Evolutionary conservation across 2,329 filamentous ascomycete genomes (phyloP), one percentile per base, ranked within the genome.

Genomic region (Colletotrichum sp.): DNA sequence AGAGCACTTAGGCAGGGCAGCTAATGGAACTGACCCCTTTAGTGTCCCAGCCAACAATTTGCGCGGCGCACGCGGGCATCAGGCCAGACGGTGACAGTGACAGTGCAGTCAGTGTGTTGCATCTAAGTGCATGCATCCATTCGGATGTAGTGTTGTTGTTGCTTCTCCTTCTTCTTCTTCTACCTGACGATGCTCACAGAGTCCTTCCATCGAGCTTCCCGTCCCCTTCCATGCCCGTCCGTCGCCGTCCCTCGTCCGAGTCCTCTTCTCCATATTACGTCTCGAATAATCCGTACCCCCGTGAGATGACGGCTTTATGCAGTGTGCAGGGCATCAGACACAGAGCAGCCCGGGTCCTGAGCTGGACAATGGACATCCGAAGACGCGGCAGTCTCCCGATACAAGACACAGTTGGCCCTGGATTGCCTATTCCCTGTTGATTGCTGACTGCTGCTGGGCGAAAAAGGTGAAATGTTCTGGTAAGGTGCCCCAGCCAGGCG

Each of bases 31-130:
- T 76, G 70, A 60, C 70, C 70, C 64, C 70, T 68, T 52, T 76
- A 69, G 74, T 39, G 74, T 36, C 74, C 59, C 71, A 76, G 70
- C 74, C 74, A 65, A 24, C 49, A 74, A 65, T 74, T 76, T 74
- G 74, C 74, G 65, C 59, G 18, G 57, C 59, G 70, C 74, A 69
- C 64, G 64, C 65, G 65, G 60, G 28, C 55, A 73, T 26, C 65
- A 69, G 59, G 64, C 39, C 68, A 64, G 57, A 64, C 68, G 67
- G 30, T 60, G 64, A 74, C 65, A 57, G 59, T 32, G 28, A 52
- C 28, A 21, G 26, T 44, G 60, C 70, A 39, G 34, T 44, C 62
- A 64, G 62, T 64, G 62, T 64, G 62, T 36, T 32, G 30, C 26
- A 21, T 36, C 59, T 26, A 64, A 39, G 62, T 30, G 55, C 32